Percentiles rank a stretch among this genome's conserved stretches.
Evolutionary conservation across 139 green algal genomes (phyloP).

Genomic region (Picochlorum sp.): DNA sequence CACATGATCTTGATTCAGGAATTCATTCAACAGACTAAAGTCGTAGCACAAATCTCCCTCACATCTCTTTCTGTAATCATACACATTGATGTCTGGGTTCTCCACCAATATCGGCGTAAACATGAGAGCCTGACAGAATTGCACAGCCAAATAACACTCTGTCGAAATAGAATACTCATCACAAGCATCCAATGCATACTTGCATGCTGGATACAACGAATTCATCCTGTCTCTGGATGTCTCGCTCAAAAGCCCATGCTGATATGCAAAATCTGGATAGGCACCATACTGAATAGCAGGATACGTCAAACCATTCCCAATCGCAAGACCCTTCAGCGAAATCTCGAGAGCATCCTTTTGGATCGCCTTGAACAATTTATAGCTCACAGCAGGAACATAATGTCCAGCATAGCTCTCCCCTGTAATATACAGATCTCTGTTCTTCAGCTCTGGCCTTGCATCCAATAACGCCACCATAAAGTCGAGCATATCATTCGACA

Average conservation of each 20-base stretch:
- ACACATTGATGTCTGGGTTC: conserved; percentile 64
- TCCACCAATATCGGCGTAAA: conserved; percentile 33
- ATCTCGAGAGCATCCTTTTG: conserved; percentile 32
- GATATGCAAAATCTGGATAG: conserved; percentile 68
- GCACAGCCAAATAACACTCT: conserved; percentile 57
- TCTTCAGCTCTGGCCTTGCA: conserved; percentile 54
- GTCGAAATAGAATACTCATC: conserved; percentile 32
- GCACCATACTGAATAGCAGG: conserved; percentile 78
- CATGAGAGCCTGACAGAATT: conserved; percentile 49
- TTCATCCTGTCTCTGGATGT: conserved; percentile 24
- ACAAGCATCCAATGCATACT: conserved; percentile 40
- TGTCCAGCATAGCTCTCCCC: conserved; percentile 72
- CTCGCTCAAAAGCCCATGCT: conserved; percentile 62
- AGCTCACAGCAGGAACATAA: conserved; percentile 53
- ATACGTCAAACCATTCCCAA: conserved; percentile 92
- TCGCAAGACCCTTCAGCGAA: conserved; percentile 54
- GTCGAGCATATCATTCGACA: conserved; percentile 88
- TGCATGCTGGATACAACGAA: conserved; percentile 25
- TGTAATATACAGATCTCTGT: conserved; percentile 74
- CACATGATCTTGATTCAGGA: conserved; percentile 50
- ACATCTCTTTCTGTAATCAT: conserved; percentile 81
- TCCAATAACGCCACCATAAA: conserved; percentile 83
- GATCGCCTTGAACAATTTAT: conserved; percentile 46
- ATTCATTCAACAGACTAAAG: conserved; percentile 42
- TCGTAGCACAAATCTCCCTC: conserved; percentile 77